Evolutionary conservation across 768 basidiomycete species (phyloP).

Genomic region (Suillus decipiens): DNA sequence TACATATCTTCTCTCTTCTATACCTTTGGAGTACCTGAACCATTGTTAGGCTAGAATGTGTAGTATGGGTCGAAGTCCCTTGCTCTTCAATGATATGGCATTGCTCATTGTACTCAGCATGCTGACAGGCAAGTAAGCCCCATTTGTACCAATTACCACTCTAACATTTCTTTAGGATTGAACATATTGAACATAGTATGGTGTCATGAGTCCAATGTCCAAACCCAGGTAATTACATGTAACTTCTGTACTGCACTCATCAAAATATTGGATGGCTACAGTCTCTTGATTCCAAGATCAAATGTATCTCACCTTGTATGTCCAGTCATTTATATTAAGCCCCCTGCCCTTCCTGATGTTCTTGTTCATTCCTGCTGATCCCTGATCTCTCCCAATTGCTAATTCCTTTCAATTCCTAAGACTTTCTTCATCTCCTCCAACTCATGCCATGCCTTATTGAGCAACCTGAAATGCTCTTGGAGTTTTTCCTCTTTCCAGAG

Average conservation of each 20-base stretch:
- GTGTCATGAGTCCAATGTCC: constrained; percentile 40
- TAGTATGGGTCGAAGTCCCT: constrained; percentile 30
- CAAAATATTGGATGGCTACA: too few relatives aligned
- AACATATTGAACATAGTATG: constrained; percentile 55
- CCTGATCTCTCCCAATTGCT: too few relatives aligned
- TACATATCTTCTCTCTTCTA: constrained; percentile 9
- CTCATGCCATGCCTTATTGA: too few relatives aligned
- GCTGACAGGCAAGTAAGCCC: constrained; percentile 45
- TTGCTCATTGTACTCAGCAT: constrained; percentile 37
- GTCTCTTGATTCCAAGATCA: too few relatives aligned
- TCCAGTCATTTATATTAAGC: too few relatives aligned
- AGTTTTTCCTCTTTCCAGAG: too few relatives aligned
- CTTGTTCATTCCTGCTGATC: too few relatives aligned
- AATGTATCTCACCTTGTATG: too few relatives aligned
- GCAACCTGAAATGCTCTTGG: too few relatives aligned
- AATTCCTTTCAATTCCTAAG: too few relatives aligned
- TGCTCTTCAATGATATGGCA: constrained; percentile 11
- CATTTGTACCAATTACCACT: not conserved
- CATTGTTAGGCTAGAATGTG: constrained; percentile 22
- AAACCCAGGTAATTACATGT: constrained; percentile 41
- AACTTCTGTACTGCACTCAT: constrained; percentile 17
- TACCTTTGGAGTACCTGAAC: constrained; percentile 5
- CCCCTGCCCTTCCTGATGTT: too few relatives aligned
- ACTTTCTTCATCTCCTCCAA: too few relatives aligned
- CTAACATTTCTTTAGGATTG: constrained; percentile 33